A percentile compares a stretch with the other conserved stretches of the same genome.
These are phyloP conservation scores for Alternaria panax DNA, from an alignment of 2,329 filamentous ascomycete species.

Conservation along the genomic window DNA sequence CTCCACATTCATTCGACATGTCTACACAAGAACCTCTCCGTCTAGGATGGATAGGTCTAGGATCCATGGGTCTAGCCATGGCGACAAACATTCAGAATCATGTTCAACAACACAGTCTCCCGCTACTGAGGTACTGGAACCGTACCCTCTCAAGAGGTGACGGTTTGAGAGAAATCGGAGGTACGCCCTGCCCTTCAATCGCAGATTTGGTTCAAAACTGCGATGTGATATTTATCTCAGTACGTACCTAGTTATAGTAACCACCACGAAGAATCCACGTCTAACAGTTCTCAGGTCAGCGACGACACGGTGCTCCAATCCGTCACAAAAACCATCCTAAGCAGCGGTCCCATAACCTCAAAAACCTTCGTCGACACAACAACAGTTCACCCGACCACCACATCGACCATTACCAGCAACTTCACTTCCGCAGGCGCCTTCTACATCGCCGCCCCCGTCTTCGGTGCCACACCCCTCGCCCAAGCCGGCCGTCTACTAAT, in stretches of 20 bases:
- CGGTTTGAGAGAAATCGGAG: conserved; percentile 37
- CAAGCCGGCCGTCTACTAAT: conserved; percentile 57
- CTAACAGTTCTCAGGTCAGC: conserved; percentile 38
- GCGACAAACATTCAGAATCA: conserved; percentile 59
- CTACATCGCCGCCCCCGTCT: conserved; percentile 59
- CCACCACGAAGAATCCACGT: not conserved
- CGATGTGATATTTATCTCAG: conserved; percentile 44
- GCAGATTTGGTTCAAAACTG: conserved; percentile 28
- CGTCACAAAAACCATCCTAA: conserved; percentile 39
- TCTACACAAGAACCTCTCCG: conserved; percentile 1
- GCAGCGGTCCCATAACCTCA: conserved; percentile 28
- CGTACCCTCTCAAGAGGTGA: conserved; percentile 58
- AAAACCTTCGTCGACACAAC: conserved; percentile 61
- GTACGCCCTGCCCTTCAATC: conserved; percentile 23
- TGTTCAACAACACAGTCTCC: conserved; percentile 27
- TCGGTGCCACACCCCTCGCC: conserved; percentile 61
- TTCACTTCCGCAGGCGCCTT: conserved; percentile 39
- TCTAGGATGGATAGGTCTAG: conserved; percentile 52
- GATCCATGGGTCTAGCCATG: conserved; percentile 62
- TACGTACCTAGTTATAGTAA: conserved; percentile 43
- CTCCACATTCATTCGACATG: conserved; percentile 8
- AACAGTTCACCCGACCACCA: conserved; percentile 59
- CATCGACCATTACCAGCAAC: conserved; percentile 35
- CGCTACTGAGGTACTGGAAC: conserved; percentile 54
- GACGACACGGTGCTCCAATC: conserved; percentile 53